phyloP scores from a whole-genome alignment of 1,284 basidiomycete genomes.

The Apiotrichum porosum region DNA sequence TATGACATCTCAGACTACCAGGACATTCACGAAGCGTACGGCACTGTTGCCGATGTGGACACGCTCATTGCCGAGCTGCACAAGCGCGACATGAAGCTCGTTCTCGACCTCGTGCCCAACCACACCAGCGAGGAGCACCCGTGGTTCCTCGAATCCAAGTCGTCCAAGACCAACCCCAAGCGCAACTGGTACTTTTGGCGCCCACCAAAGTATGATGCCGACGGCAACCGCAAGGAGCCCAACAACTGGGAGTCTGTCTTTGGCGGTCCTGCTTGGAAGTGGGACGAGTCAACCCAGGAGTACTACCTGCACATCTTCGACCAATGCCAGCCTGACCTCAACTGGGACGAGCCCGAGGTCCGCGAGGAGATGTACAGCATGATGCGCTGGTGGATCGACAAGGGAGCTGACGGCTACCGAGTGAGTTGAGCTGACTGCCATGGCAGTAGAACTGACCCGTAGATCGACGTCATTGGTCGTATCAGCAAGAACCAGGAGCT shows the following conservation, averaged over 20 bases:
- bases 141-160: constrained; percentile 39
- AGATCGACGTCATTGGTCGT: constrained; percentile 2
- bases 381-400: constrained; percentile 52
- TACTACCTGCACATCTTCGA: constrained; percentile 51
- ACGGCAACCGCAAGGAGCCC: constrained; percentile 41
- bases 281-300: constrained; percentile 46
- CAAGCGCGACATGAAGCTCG: constrained; percentile 46
- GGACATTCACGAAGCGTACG: constrained; percentile 48
- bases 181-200: constrained; percentile 52
- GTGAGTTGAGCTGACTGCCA: not conserved
- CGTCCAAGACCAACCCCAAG: constrained; percentile 45
- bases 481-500: constrained; percentile 55
- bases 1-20: constrained; percentile 48
- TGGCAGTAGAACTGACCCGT: not conserved
- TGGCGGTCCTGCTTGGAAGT: constrained; percentile 50
- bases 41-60: constrained; percentile 50
- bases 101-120: constrained; percentile 52
- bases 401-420: constrained; percentile 51
- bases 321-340: constrained; percentile 42
- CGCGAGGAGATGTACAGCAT: constrained; percentile 45
- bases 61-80: constrained; percentile 43
- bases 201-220: constrained; percentile 35
- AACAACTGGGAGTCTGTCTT: constrained; percentile 52
- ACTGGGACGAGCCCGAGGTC: constrained; percentile 46
- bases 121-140: constrained; percentile 44